Conservation (phyloP, 768 basidiomycete genomes). For the Brasilioporus rufonigricans region DNA sequence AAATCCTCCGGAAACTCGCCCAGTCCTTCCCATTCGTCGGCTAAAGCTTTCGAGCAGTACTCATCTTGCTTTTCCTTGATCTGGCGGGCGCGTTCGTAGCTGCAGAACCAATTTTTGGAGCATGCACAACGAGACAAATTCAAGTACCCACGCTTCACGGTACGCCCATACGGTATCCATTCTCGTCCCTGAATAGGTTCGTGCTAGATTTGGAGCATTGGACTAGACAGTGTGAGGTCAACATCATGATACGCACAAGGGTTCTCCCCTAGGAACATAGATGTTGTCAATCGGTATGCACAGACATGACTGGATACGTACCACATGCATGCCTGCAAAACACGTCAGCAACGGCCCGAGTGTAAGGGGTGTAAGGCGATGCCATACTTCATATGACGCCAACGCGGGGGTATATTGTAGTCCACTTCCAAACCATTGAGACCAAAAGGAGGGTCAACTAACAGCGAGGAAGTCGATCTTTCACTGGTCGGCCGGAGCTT, state of each 20-base stretch:
- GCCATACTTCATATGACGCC: constrained; percentile 76
- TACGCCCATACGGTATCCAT: constrained; percentile 70
- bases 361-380: neutral
- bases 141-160: constrained; percentile 46
- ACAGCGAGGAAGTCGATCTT: constrained; percentile 62
- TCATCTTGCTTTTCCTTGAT: constrained; percentile 67
- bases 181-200: constrained; percentile 42
- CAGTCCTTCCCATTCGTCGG: constrained; percentile 44
- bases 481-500: constrained; percentile 71
- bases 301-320: constrained; percentile 29
- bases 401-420: constrained; percentile 39
- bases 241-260: constrained; percentile 34
- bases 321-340: constrained; percentile 57
- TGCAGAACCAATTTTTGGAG: constrained; percentile 4
- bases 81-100: constrained; percentile 63
- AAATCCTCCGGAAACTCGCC: constrained; percentile 64
- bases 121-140: neutral
- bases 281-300: neutral
- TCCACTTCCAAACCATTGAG: constrained; percentile 39
- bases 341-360: constrained; percentile 3
- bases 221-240: neutral
- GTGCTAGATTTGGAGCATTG: constrained; percentile 8
- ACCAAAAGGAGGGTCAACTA: constrained; percentile 71
- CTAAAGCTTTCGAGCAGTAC: constrained; percentile 53
- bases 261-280: constrained; percentile 48